Evolutionary conservation across 768 basidiomycete species (phyloP), one percentile per base, ranked within the genome.

Genomic region (Mycena vulgaris): DNA sequence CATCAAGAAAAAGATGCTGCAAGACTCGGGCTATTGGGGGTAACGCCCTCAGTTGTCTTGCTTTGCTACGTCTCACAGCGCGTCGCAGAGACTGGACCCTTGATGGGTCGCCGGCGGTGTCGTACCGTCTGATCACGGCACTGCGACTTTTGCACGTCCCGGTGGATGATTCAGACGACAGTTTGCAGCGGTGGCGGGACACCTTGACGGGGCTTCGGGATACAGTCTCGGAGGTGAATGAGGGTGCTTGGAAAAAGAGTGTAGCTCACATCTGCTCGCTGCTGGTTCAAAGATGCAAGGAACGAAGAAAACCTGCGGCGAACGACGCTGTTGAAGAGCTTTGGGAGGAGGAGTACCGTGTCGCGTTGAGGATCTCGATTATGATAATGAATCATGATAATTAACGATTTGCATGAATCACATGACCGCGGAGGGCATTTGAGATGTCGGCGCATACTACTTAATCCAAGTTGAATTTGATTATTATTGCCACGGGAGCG

Each of bases 1-100:
- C 60, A 74, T 80, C 78, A 89, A 93, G 80, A 87, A 85, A 74
- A 80, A 83, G 6, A 74, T 87, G 0, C 84, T 99, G 40, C 76
- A 85, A 51, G 80, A 82, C 1, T 87, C 92, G 73, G 89, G 90
- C 3, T 98, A 97, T 78, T 97, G 95, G 95, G 91, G 92, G 97
- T 97, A 48, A 78, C 70, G 82, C 69, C 55, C 31, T 63, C 40
- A 31, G 10, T 30, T 55, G 23, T 28, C 17, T 37, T 33, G 30
- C 28, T 21, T 48, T n/a, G 17, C 19, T 45, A 51, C 33, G 58
- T 53, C 66, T 56, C 42, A 23, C 48, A 33, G 8, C 65, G 65
- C 48, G 63, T 49, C 14, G 35, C 77, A 97, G 96, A 30, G 89
- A 95, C 66, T 97, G 95, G 92, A 93, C 90, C 1, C 79, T 97